Evolutionary conservation across 2,329 filamentous ascomycete genomes (phyloP), one percentile per base, ranked within the genome.

Genomic region (Furcasterigmium sp.): DNA sequence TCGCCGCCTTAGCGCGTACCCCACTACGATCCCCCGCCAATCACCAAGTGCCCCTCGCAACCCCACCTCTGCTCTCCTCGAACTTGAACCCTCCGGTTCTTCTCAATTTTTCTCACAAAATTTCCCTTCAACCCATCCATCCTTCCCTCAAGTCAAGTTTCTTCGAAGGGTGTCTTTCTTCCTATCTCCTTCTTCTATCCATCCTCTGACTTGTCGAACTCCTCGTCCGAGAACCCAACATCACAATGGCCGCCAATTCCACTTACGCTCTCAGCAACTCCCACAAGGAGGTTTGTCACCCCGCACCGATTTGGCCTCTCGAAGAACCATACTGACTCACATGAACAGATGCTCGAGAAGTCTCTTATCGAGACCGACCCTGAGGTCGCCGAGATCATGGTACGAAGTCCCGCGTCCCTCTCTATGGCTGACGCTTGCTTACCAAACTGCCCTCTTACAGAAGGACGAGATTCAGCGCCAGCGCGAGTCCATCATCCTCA

Each of bases 401-500:
- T 94, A 78, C 53, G 80, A 67, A 37, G 10, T 14, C 20, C 29
- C 14, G 14, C 17, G 2, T 35, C 32, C 8, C 25, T 13, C 42
- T 28, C 42, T 13, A 44, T n/a, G 35, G 43, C 61, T 69, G 52
- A 68, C 62, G 47, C 43, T 25, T 32, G 15, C 15, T 5, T 18
- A 35, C 32, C 29, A 50, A 42, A 39, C 51, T 46, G 45, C 45
- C 25, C 38, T 53, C 39, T 15, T 23, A 47, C 55, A 93, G 87
- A 86, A 88, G 76, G 82, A 87, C 59, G 91, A 97, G 73, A 86
- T 96, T 62, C 83, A 95, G 80, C 89, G 93, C 64, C 93, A 98
- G 77, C 85, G 89, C 68, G 91, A 98, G 78, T 97, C 91, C 58
- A 95, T 98, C 70, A 88, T 97, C 63, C 84, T 98, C 65, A 98